Base-by-base conservation (phyloP, 2,329 filamentous ascomycete species). In the Botrytis elliptica region DNA sequence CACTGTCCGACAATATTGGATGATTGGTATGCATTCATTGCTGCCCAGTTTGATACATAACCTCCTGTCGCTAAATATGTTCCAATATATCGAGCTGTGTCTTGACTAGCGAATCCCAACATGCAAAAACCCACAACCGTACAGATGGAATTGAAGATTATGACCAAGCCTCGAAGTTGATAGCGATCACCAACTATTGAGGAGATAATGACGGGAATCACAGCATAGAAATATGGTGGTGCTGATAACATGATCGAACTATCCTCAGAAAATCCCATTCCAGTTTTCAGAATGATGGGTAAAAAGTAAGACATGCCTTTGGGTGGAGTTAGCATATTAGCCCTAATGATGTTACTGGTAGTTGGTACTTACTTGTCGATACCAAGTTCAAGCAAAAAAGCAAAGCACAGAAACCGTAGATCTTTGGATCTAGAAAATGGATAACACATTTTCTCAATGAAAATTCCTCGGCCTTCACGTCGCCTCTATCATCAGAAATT, bases 1-100 rank as follows among this genome's bases (percentile, higher is more conserved):
- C 93, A 97, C 83, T 97, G 93, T 0, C 93, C 93, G 71, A 92
- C 90, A 79, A 97, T 91, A 82, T 97, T 97, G 83, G 95, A 96
- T 62, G 93, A 92, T 84, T 95, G 93, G 84, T 93, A 96, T 0
- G 93, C 88, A 85, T 96, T 90, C 73, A 89, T 86, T 1, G 89
- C 87, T 0, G 94, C 93, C n/a, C 95, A 87, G 80, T 96, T 96
- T 76, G 89, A 88, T 81, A 94, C 94, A 75, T 91, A 90, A 12
- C 92, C 93, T 0, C 92, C 91, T 0, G 92, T 91, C n/a, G 78
- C 77, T 10, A 81, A 40, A 90, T 81, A 81, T 1, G 77, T 80
- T 5, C 80, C 79, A 20, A 80, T 69, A 72, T 81, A 81, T n/a
- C 78, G 76, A 33, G 80, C 79, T 3, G 79, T 77, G 29, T 77